These are phyloP conservation scores for Ophiosphaerella narmari DNA, from an alignment of 2,329 filamentous ascomycete species.

Conservation along the genomic window DNA sequence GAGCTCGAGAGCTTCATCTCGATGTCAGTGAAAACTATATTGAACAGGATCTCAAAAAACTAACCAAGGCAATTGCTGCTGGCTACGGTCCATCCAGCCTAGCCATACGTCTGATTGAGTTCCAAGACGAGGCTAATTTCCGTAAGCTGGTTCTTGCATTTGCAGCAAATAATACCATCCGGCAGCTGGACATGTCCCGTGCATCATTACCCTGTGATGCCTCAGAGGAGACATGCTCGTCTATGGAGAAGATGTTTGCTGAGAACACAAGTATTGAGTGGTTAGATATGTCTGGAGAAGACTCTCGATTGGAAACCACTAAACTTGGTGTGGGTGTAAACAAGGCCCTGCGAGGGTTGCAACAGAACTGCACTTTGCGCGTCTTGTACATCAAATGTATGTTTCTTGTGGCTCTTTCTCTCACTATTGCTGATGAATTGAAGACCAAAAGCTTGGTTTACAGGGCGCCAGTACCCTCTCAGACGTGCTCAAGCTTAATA, in stretches of 20 bases:
- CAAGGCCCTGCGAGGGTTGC: constrained; percentile 66
- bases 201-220: constrained; percentile 72
- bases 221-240: constrained; percentile 67
- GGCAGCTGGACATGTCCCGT: constrained; percentile 70
- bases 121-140: constrained; percentile 67
- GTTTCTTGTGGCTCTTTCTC: background rate
- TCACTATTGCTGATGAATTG: constrained; percentile 16
- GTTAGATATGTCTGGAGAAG: constrained; percentile 72
- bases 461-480: constrained; percentile 72
- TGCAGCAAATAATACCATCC: constrained; percentile 65
- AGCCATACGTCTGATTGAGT: constrained; percentile 71
- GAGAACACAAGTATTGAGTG: constrained; percentile 69
- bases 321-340: constrained; percentile 72
- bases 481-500: constrained; percentile 69
- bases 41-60: constrained; percentile 56
- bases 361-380: constrained; percentile 65
- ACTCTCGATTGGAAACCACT: constrained; percentile 71
- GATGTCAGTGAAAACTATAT: constrained; percentile 69
- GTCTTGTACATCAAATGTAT: constrained; percentile 64
- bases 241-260: constrained; percentile 66
- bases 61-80: constrained; percentile 57
- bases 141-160: constrained; percentile 66
- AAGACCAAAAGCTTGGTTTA: constrained; percentile 68
- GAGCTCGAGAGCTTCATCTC: constrained; percentile 64
- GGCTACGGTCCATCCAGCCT: constrained; percentile 65